Evolutionary conservation across 1,284 basidiomycete genomes (phyloP), one percentile per base, ranked within the genome.

Genomic region (Ceratobasidium sp.): DNA sequence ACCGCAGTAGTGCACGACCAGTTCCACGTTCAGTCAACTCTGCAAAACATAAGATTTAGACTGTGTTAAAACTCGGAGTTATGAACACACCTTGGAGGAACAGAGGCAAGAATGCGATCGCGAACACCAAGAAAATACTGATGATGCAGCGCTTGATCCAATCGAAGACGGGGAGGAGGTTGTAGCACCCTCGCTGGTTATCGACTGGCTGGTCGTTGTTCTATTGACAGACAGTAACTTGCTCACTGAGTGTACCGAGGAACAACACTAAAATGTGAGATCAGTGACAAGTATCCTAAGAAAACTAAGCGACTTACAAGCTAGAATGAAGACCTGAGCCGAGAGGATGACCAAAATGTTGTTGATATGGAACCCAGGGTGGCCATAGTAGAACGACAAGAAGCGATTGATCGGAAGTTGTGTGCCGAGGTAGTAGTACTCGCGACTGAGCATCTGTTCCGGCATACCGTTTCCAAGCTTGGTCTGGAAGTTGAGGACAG

Each of bases 381-480:
- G 97, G 67, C 94, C 97, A 80, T 99, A 99, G 85, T 99, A 99
- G 87, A 98, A 99, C 67, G 97, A 98, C 80, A 99, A 84, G 91
- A 99, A 99, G 65, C 97, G 91, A 80, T 99, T 97, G 80, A 98
- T 90, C 48, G 97, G 96, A 57, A 99, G 88, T 81, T 99, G 97
- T n/a, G 97, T 99, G 65, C 97, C 97, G 76, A 99, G 84, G 81
- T 99, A 99, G 83, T 99, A 99, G 84, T 99, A 98, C 84, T 99
- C 97, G 78, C 97, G 89, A 83, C 94, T 97, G 76, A 99, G 88
- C 94, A 98, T 96, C 82, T 99, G 97, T 82, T 99, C 97, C 71
- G 97, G 97, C 97, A 99, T 99, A 83, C 97, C 97, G 55, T 96
- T 98, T 39, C 97, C 97, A 76, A 99, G 96, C 88, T 99, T 99